A percentile compares a stretch with the other conserved stretches of the same genome.
These are phyloP conservation scores for Micromonas commoda DNA, from an alignment of 139 green algal genomes.

Conservation along the genomic window DNA sequence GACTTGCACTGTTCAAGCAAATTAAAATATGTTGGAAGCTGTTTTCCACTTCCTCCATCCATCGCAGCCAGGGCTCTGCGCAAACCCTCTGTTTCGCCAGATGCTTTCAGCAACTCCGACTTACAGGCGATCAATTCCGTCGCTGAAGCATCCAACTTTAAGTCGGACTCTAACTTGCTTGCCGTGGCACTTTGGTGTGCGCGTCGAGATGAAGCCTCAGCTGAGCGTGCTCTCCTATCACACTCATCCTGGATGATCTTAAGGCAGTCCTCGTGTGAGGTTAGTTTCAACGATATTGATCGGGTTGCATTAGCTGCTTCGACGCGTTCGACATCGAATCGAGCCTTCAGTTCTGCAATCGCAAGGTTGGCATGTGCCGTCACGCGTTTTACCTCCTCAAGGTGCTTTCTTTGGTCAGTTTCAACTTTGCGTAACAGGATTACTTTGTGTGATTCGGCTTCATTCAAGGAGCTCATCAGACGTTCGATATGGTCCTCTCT, in stretches of 20 bases:
- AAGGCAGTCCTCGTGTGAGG: neutral
- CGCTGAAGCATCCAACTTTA: neutral
- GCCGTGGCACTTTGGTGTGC: neutral
- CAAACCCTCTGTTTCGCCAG: neutral
- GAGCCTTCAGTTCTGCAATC: neutral
- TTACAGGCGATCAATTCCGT: neutral
- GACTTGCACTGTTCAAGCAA: neutral
- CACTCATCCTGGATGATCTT: neutral
- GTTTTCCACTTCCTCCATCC: neutral
- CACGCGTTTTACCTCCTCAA: neutral
- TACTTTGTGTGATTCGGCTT: neutral
- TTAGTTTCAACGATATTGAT: neutral
- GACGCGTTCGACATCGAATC: neutral
- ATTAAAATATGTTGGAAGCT: neutral
- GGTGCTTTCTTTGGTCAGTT: neutral
- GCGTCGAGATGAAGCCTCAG: neutral
- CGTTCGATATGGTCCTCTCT: neutral
- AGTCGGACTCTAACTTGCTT: neutral
- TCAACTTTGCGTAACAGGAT: neutral
- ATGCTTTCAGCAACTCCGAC: neutral
- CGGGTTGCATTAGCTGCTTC: neutral
- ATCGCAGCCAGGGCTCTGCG: neutral
- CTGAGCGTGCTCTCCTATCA: neutral
- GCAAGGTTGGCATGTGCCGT: neutral
- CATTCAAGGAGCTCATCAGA: neutral